Evolutionary conservation across 257 asterid species (phyloP).

Genomic region (Parsonsia alboflavescens): DNA sequence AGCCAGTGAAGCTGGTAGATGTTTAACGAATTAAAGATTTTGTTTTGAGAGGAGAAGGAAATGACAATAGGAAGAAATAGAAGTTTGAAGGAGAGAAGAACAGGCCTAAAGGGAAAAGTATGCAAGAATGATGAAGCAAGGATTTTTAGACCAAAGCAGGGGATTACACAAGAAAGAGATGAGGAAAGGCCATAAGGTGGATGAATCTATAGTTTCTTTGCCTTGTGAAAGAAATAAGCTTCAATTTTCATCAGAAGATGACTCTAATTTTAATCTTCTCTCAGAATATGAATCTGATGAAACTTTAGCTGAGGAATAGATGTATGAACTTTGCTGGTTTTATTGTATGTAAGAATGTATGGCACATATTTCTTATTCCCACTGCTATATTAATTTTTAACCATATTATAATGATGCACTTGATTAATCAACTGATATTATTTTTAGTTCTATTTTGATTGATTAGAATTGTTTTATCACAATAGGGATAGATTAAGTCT

Average conservation of each 20-base stretch:
- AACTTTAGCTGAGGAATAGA: neutral
- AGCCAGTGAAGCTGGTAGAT: slow-evolving; percentile 43
- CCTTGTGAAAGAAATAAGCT: slow-evolving; percentile 13
- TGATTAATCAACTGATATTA: no score
- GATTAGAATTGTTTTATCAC: no score
- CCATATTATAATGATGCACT: no score
- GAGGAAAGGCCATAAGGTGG: slow-evolving; percentile 19
- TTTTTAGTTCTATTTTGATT: no score
- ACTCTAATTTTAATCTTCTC: slow-evolving; percentile 36
- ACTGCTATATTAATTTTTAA: no score
- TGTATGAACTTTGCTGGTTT: no score
- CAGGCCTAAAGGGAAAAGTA: slow-evolving; percentile 37
- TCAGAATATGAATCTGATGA: slow-evolving; percentile 57
- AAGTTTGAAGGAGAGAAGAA: neutral
- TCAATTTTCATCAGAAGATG: slow-evolving; percentile 42
- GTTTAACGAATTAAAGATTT: slow-evolving; percentile 20
- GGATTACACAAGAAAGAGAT: slow-evolving; percentile 52
- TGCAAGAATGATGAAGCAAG: slow-evolving; percentile 59
- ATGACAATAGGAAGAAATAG: no score
- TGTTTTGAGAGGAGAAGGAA: no score
- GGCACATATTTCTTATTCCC: no score
- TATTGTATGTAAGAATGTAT: no score
- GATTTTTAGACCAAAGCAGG: slow-evolving; percentile 62
- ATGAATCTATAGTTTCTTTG: slow-evolving; percentile 16
- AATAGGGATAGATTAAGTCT: no score